Conservation (phyloP, 1,139 yeast genomes). For the Kodamaea plutei region DNA sequence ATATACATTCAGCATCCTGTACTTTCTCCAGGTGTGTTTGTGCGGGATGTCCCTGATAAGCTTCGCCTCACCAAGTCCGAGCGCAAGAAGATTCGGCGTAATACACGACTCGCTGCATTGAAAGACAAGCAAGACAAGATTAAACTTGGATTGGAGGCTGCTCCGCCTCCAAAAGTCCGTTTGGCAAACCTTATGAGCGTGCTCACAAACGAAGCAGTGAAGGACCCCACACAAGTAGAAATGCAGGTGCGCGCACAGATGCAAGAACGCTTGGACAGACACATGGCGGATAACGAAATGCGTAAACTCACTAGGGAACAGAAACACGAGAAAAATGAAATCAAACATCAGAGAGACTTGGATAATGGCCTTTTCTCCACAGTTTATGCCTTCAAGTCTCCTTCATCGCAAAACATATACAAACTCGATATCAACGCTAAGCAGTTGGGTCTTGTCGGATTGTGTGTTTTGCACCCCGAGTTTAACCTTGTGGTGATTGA, state of each 20-base stretch:
- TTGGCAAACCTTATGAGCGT: conserved; percentile 81
- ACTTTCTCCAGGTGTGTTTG: conserved; percentile 58
- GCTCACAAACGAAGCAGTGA: conserved; percentile 78
- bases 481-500: conserved; percentile 65
- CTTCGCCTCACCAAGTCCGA: conserved; percentile 74
- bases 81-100: conserved; percentile 66
- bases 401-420: conserved; percentile 52
- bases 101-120: conserved; percentile 58
- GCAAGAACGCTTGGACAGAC: conserved; percentile 56
- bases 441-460: conserved; percentile 64
- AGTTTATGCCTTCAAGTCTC: conserved; percentile 61
- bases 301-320: conserved; percentile 62
- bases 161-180: conserved; percentile 88
- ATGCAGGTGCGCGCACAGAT: conserved; percentile 66
- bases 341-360: conserved; percentile 43
- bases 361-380: conserved; percentile 50
- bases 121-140: conserved; percentile 77
- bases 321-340: conserved; percentile 44
- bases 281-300: conserved; percentile 55
- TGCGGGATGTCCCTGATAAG: conserved; percentile 40
- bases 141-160: conserved; percentile 75
- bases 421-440: conserved; percentile 79
- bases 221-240: conserved; percentile 88
- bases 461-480: conserved; percentile 38
- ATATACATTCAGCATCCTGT: conserved; percentile 79